phyloP scores from a whole-genome alignment of 164 flowering plant genomes.

The Tetrastigma voinierianum region DNA sequence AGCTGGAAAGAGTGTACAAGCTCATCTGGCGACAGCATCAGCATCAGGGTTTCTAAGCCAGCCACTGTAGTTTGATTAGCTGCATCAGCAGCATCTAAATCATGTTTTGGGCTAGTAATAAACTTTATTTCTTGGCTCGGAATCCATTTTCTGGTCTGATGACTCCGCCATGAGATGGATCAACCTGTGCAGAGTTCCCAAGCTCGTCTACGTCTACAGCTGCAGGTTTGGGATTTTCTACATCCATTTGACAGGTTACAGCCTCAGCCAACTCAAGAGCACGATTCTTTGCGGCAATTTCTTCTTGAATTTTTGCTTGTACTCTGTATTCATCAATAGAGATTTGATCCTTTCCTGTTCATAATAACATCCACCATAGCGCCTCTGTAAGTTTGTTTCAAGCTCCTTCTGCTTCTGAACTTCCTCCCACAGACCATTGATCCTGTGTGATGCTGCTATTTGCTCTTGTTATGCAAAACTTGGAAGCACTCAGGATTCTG shows the following conservation, averaged over 20 bases:
- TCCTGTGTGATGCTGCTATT: constrained; percentile 69
- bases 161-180: constrained; percentile 8
- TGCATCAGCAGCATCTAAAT: no score
- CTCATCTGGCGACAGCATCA: neutral
- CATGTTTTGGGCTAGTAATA: no score
- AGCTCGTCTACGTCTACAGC: constrained; percentile 9
- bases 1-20: neutral
- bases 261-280: constrained; percentile 30
- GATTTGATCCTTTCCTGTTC: constrained; percentile 55
- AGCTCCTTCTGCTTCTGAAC: constrained; percentile 88
- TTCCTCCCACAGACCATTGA: constrained; percentile 67
- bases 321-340: constrained; percentile 39
- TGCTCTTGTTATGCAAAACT: constrained; percentile 86
- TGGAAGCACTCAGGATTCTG: constrained; percentile 91
- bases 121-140: no score
- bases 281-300: constrained; percentile 42
- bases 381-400: constrained; percentile 62
- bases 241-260: constrained; percentile 13
- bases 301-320: constrained; percentile 49
- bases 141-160: no score
- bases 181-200: constrained; percentile 8
- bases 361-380: constrained; percentile 63
- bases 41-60: no score
- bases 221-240: constrained; percentile 7
- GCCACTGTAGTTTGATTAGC: no score